A percentile compares a stretch with the other conserved stretches of the same genome.
These are phyloP conservation scores for Saturnispora halmiae DNA, from an alignment of 805 yeast species.

Conservation along the genomic window DNA sequence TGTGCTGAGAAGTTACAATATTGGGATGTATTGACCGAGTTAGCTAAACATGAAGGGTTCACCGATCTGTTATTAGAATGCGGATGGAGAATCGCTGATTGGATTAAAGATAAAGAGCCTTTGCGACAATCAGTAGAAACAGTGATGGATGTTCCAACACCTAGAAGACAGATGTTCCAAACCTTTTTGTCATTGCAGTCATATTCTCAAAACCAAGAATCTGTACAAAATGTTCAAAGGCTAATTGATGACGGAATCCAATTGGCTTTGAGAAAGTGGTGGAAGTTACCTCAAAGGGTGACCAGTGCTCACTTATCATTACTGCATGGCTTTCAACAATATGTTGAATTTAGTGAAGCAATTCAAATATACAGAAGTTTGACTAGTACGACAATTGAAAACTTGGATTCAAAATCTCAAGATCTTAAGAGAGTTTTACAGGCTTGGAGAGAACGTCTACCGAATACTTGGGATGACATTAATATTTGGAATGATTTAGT, in stretches of 20 bases:
- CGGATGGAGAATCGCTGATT: conserved; percentile 99
- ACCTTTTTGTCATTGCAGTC: conserved; percentile 91
- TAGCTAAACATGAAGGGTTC: conserved; percentile 96
- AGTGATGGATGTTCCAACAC: conserved; percentile 98
- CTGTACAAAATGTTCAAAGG: conserved; percentile 74
- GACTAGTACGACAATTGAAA: conserved; percentile 83
- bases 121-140: conserved; percentile 89
- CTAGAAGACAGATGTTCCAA: conserved; percentile 90
- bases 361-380: conserved; percentile 85
- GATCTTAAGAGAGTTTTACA: conserved; percentile 90
- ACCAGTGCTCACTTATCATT: conserved; percentile 83
- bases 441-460: conserved; percentile 97
- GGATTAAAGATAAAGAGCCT: conserved; percentile 93
- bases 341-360: conserved; percentile 96
- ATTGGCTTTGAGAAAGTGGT: conserved; percentile 86
- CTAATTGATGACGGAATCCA: conserved; percentile 96
- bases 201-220: conserved; percentile 82
- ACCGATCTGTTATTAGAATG: conserved; percentile 93
- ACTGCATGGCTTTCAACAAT: conserved; percentile 92
- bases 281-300: conserved; percentile 65
- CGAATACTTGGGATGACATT: conserved; percentile 95
- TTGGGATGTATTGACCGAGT: conserved; percentile 94
- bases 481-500: conserved; percentile 96
- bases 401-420: conserved; percentile 85
- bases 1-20: conserved; percentile 97